Conservation (phyloP, 202 grass and related monocot genomes). For the Alloteropsis angusta region DNA sequence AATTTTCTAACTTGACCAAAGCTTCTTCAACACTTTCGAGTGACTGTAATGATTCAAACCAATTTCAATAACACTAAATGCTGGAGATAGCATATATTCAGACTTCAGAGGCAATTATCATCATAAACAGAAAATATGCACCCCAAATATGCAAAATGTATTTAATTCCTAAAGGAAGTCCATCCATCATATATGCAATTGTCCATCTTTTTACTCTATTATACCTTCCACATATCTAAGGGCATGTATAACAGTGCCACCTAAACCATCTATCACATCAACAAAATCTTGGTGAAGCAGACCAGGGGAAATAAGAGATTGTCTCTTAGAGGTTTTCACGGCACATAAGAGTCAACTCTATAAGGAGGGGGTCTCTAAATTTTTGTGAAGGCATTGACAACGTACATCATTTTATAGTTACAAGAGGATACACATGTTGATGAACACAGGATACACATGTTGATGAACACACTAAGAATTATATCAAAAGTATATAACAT, state of each 20-base stretch:
- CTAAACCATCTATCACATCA: background rate
- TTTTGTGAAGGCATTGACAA: background rate
- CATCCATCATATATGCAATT: background rate
- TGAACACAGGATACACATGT: background rate
- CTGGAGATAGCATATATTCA: background rate
- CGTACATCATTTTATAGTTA: background rate
- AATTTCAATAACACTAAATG: slow-evolving; percentile 3
- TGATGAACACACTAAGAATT: slow-evolving; percentile 1
- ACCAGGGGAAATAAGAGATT: background rate
- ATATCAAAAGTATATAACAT: background rate
- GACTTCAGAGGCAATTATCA: background rate
- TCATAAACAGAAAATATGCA: slow-evolving; percentile 18
- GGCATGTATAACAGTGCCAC: background rate
- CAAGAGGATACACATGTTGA: background rate
- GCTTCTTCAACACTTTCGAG: slow-evolving; percentile 97
- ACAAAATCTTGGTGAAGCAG: background rate
- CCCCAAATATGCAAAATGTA: background rate
- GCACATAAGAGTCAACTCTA: background rate
- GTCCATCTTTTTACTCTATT: background rate
- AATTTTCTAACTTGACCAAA: slow-evolving; percentile 85
- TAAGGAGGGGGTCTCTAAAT: background rate
- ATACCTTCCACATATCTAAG: slow-evolving; percentile 9
- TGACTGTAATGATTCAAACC: slow-evolving; percentile 54
- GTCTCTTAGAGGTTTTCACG: background rate
- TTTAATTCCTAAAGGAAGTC: background rate